Percentiles rank a stretch among this genome's conserved stretches.
Conservation (phyloP, 805 yeast species). For the Tetrapisispora pingtungensis region DNA sequence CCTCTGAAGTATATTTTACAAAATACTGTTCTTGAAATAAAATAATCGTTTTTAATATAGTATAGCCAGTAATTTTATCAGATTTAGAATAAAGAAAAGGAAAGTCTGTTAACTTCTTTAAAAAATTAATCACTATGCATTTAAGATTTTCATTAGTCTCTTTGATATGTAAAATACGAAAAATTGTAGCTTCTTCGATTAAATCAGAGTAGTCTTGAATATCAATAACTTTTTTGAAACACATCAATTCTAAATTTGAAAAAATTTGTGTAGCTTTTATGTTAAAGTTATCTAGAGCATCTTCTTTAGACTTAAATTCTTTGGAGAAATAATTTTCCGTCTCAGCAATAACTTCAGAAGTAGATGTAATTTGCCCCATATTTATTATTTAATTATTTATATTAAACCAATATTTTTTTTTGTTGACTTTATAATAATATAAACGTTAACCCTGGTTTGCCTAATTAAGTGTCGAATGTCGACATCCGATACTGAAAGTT, state of each 20-base stretch:
- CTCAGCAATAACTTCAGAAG: background rate
- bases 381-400: no score
- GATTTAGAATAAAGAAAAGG: conserved; percentile 37
- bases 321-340: background rate
- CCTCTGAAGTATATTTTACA: conserved; percentile 26
- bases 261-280: conserved; percentile 12
- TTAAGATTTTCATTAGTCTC: conserved; percentile 21
- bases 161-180: conserved; percentile 31
- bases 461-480: no score
- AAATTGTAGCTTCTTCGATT: conserved; percentile 23
- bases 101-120: conserved; percentile 37
- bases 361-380: conserved; percentile 22
- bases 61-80: conserved; percentile 30
- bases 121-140: conserved; percentile 32
- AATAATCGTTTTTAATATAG: conserved; percentile 35
- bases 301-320: conserved; percentile 5
- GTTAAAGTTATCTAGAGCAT: conserved; percentile 10
- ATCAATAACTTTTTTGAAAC: conserved; percentile 15
- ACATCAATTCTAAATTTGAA: conserved; percentile 17
- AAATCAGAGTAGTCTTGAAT: conserved; percentile 16
- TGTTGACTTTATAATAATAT: no score
- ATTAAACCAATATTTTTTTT: no score
- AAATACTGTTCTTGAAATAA: conserved; percentile 38
- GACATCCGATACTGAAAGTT: no score
- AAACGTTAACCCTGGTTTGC: no score